A percentile compares a stretch with the other conserved stretches of the same genome.
Conservation (phyloP, 2,329 filamentous ascomycete genomes). For the Arthrobotrys sinensis region DNA sequence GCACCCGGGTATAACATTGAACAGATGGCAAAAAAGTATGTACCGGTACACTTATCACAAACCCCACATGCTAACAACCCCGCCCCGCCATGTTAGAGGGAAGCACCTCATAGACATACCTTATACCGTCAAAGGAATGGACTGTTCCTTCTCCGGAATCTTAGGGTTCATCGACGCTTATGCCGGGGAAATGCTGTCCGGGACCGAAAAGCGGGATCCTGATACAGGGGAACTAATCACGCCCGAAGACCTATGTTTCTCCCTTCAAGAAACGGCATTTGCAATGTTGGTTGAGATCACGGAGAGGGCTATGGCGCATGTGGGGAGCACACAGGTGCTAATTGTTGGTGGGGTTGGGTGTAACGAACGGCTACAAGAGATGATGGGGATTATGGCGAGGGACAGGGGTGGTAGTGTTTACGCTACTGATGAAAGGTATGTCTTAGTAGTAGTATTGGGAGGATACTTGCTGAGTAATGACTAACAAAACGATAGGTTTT, state of each 20-base stretch:
- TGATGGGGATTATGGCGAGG: slow-evolving; percentile 97
- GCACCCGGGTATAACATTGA: slow-evolving; percentile 99
- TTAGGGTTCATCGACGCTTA: slow-evolving; percentile 85
- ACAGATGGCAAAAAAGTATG: slow-evolving; percentile 81
- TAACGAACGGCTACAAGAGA: slow-evolving; percentile 93
- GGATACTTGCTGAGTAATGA: not conserved
- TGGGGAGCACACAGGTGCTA: slow-evolving; percentile 88
- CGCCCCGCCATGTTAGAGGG: slow-evolving; percentile 65
- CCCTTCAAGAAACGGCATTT: slow-evolving; percentile 93
- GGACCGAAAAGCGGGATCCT: slow-evolving; percentile 63
- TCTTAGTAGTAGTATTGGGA: not conserved
- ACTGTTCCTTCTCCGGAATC: slow-evolving; percentile 95
- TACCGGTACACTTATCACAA: not conserved
- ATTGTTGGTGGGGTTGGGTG: slow-evolving; percentile 97
- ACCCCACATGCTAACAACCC: not conserved
- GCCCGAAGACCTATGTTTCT: slow-evolving; percentile 90
- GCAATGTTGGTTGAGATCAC: slow-evolving; percentile 99
- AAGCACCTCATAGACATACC: slow-evolving; percentile 85
- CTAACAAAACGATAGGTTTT: slow-evolving; percentile 73
- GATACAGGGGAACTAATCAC: slow-evolving; percentile 74
- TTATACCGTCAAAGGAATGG: slow-evolving; percentile 98
- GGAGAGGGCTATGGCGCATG: slow-evolving; percentile 97
- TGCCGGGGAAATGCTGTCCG: slow-evolving; percentile 77
- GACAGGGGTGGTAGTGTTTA: slow-evolving; percentile 92
- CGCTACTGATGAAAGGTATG: slow-evolving; percentile 86